These are phyloP conservation scores for Scenedesmus sp. DNA, from an alignment of 163 green algal species.

Conservation along the genomic window DNA sequence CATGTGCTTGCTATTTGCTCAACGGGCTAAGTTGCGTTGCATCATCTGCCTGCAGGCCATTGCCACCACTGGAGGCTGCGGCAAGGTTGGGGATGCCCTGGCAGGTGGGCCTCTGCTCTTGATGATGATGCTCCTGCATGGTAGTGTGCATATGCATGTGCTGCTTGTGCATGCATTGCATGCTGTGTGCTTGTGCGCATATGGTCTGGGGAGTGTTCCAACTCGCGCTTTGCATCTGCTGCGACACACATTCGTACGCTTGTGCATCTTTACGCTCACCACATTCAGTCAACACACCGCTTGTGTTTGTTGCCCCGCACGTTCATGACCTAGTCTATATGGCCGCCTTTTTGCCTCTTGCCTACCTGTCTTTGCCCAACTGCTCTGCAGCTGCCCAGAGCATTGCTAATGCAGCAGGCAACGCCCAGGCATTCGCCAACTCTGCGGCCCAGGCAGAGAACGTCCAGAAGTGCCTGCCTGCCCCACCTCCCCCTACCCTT, in stretches of 20 bases:
- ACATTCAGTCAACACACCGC: no score
- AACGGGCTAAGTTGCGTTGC: no score
- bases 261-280: no score
- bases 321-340: no score
- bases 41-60: neutral
- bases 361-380: neutral
- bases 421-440: neutral
- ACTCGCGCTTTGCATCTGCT: no score
- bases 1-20: no score
- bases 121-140: neutral
- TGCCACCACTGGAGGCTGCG: conserved; percentile 17
- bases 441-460: conserved; percentile 1
- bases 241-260: no score
- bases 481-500: neutral
- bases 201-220: no score
- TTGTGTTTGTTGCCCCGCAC: no score
- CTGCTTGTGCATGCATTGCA: no score
- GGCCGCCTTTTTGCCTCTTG: neutral
- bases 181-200: no score
- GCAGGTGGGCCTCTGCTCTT: neutral
- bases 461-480: conserved; percentile 17
- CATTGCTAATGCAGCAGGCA: conserved; percentile 1
- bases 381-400: neutral
- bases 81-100: neutral
- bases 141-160: no score